Percentiles rank a stretch among this genome's conserved stretches.
Evolutionary conservation across 768 basidiomycete species (phyloP).

Genomic region (Gloeophyllum trabeum): DNA sequence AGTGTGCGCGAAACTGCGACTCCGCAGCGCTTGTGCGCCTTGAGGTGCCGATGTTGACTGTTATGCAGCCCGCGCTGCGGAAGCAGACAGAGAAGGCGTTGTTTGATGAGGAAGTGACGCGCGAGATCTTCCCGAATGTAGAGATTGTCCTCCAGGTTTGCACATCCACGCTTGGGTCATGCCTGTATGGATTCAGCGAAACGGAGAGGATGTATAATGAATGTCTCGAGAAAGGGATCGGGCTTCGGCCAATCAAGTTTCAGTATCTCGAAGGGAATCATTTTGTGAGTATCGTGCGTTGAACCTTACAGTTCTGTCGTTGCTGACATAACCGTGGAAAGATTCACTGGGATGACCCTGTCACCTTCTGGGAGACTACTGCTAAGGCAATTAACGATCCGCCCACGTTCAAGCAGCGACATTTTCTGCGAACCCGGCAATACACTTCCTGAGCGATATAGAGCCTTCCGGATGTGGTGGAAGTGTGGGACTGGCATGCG

Average conservation of each 20-base stretch:
- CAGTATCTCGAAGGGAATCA: constrained; percentile 20
- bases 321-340: background rate
- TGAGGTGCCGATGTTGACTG: constrained; percentile 6
- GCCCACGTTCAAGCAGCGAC: too few species aligned
- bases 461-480: too few species aligned
- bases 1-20: constrained; percentile 7
- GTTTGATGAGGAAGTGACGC: constrained; percentile 8
- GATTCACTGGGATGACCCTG: constrained; percentile 4
- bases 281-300: constrained; percentile 18
- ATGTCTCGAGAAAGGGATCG: constrained; percentile 7
- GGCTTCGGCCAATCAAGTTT: constrained; percentile 14
- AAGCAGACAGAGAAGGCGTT: constrained; percentile 11
- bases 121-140: constrained; percentile 11
- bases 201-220: constrained; percentile 12
- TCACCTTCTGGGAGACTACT: constrained; percentile 1
- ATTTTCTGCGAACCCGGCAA: too few species aligned
- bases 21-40: constrained; percentile 1
- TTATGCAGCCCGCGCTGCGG: constrained; percentile 13
- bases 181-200: constrained; percentile 14
- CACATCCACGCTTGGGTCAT: constrained; percentile 13
- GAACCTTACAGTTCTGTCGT: background rate
- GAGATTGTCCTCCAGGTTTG: constrained; percentile 13
- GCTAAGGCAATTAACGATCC: background rate
- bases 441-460: too few species aligned
- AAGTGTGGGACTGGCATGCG: too few species aligned